These are phyloP conservation scores for Cercis canadensis DNA, from an alignment of 306 rosid genomes.

Conservation along the genomic window DNA sequence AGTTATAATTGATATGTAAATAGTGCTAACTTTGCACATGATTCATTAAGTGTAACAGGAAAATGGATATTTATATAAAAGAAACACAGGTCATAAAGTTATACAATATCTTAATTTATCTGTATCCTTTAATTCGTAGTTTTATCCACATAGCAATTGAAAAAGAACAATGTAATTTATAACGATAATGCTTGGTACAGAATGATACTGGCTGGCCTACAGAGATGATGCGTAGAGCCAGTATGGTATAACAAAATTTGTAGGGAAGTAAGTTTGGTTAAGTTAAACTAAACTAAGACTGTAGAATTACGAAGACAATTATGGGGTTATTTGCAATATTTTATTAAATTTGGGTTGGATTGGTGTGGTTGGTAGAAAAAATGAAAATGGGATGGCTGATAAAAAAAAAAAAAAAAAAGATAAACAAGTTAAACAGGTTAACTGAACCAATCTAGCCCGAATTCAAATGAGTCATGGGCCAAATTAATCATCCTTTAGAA, in stretches of 20 bases:
- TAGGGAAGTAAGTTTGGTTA: background rate
- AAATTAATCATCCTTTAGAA: too few relatives aligned
- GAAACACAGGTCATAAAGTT: background rate
- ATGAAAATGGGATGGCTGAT: too few relatives aligned
- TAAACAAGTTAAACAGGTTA: too few relatives aligned
- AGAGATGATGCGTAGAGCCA: background rate
- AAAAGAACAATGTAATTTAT: background rate
- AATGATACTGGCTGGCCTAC: too few relatives aligned
- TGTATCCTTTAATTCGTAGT: background rate
- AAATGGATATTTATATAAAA: background rate
- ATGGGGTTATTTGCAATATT: background rate
- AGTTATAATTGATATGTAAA: background rate
- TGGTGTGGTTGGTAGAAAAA: too few relatives aligned
- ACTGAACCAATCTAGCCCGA: too few relatives aligned
- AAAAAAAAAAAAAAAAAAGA: too few relatives aligned
- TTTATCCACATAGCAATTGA: background rate
- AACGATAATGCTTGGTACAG: too few relatives aligned
- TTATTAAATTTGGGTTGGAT: background rate
- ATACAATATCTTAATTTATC: background rate
- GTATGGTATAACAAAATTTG: background rate
- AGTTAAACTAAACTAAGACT: background rate
- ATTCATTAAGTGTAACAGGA: background rate
- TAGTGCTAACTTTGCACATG: background rate
- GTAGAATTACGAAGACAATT: too few relatives aligned
- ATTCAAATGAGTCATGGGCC: too few relatives aligned